Percentiles rank a stretch among this genome's conserved stretches.
Evolutionary conservation across 495 filamentous ascomycete genomes (phyloP).

Genomic region (Penicillium paradoxum): DNA sequence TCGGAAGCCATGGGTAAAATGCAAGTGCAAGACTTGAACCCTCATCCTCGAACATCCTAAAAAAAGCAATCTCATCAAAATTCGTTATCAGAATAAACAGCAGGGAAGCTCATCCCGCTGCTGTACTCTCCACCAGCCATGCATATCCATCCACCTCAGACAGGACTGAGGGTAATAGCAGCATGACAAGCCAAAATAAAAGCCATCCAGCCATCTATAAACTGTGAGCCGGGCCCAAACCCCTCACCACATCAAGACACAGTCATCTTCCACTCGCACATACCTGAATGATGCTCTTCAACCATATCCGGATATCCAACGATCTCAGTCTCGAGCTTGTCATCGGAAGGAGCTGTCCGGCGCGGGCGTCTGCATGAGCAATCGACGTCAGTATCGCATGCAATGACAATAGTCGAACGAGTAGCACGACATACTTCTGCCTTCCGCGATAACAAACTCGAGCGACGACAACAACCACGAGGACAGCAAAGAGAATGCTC

Average conservation of each 20-base stretch:
- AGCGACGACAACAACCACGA: neutral
- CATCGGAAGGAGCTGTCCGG: neutral
- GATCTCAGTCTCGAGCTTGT: neutral
- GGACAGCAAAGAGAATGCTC: neutral
- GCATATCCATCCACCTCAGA: neutral
- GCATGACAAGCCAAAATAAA: neutral
- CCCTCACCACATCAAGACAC: no score
- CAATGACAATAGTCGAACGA: neutral
- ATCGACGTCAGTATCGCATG: neutral
- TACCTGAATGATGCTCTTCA: neutral
- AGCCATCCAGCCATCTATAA: neutral
- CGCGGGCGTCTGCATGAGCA: neutral
- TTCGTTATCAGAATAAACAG: neutral
- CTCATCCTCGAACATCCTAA: no score
- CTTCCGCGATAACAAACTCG: neutral
- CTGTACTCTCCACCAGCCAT: neutral
- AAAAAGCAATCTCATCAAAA: no score
- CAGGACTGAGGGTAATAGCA: constrained; percentile 1
- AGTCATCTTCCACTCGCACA: neutral
- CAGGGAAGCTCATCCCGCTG: neutral
- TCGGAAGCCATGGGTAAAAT: no score
- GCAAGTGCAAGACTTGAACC: no score
- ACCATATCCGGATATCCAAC: neutral
- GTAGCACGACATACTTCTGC: neutral
- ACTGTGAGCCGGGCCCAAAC: neutral